Percentiles rank a stretch among this genome's conserved stretches.
Evolutionary conservation across 805 yeast species (phyloP).

Genomic region (Candida adriatica): DNA sequence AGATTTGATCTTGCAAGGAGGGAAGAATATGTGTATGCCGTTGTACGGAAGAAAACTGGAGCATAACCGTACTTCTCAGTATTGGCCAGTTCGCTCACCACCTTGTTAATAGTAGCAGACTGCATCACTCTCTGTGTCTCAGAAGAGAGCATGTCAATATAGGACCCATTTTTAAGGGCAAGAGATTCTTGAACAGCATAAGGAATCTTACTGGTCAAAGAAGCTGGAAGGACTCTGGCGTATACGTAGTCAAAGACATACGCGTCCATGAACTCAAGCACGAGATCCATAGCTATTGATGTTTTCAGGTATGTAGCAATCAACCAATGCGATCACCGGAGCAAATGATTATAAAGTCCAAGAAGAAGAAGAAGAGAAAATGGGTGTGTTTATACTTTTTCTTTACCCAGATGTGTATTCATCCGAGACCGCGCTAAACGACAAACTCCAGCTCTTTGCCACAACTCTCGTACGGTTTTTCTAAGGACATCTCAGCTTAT

Average conservation of each 20-base stretch:
- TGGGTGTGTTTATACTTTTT: constrained; percentile 7
- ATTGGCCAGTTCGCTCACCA: constrained; percentile 19
- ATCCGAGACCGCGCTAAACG: too few species aligned
- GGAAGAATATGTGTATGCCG: constrained; percentile 56
- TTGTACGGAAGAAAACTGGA: constrained; percentile 52
- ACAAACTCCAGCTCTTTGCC: too few species aligned
- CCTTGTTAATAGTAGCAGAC: constrained; percentile 5
- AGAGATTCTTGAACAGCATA: constrained; percentile 24
- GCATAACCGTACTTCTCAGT: constrained; percentile 52
- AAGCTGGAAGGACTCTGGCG: constrained; percentile 59
- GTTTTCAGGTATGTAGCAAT: too few species aligned
- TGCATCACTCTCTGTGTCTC: constrained; percentile 13
- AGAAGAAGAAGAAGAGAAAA: background rate
- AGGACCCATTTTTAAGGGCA: constrained; percentile 18
- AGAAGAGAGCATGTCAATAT: constrained; percentile 16
- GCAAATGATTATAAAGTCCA: too few species aligned
- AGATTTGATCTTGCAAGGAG: constrained; percentile 64
- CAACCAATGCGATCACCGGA: too few species aligned
- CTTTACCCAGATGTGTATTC: too few species aligned
- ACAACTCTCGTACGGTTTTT: too few species aligned
- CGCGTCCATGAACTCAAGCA: constrained; percentile 73
- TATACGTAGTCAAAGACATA: constrained; percentile 68
- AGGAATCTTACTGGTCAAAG: constrained; percentile 34
- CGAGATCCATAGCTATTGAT: constrained; percentile 91
- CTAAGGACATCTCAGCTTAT: too few species aligned